phyloP scores from a whole-genome alignment of 139 green algal species.

The Volvox africanus region DNA sequence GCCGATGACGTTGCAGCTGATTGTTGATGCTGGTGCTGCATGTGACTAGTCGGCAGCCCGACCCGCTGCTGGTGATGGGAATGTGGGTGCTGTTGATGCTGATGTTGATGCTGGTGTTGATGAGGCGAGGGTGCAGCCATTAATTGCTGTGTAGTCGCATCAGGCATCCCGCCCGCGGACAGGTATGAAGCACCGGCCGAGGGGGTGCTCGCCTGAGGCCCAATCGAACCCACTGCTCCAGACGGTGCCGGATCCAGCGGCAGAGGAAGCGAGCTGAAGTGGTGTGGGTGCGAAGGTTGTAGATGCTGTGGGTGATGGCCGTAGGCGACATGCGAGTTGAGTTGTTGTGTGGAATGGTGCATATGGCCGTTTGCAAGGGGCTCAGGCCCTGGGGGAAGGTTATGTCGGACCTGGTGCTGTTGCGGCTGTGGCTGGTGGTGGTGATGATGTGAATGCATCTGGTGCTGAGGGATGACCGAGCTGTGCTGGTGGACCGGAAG shows the following conservation, averaged over 20 bases:
- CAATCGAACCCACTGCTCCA: not conserved
- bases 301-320: slow-evolving; percentile 1
- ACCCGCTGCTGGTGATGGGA: not conserved
- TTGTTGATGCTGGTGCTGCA: slow-evolving; percentile 3
- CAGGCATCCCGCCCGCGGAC: not conserved
- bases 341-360: not conserved
- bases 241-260: not conserved
- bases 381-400: not conserved
- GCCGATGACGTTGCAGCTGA: not conserved
- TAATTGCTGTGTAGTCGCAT: not conserved
- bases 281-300: not conserved
- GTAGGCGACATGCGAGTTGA: not conserved
- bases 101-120: slow-evolving; percentile 18
- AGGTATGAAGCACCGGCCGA: not conserved
- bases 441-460: not conserved
- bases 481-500: slow-evolving; percentile 14
- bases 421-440: slow-evolving; percentile 5
- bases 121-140: not conserved
- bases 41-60: not conserved
- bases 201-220: not conserved
- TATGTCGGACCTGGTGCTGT: not conserved
- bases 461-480: not conserved
- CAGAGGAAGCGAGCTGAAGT: not conserved
- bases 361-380: not conserved
- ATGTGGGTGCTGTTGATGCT: not conserved